phyloP scores from a whole-genome alignment of 1,284 basidiomycete genomes.

The Singerocomus rubriflavus region DNA sequence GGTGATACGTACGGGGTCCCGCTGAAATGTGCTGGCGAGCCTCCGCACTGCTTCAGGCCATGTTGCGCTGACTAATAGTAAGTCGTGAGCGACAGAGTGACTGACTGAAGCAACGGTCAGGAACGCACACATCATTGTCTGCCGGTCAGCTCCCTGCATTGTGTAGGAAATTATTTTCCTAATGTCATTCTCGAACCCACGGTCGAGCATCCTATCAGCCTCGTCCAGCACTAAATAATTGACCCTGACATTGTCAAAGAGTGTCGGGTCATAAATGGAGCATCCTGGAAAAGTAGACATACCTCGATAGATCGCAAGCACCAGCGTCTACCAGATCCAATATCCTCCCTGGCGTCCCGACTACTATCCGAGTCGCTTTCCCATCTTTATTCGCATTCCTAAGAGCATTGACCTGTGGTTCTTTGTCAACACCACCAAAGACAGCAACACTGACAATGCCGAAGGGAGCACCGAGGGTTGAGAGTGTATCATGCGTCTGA shows the following conservation, averaged over 20 bases:
- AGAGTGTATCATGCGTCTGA: conserved; percentile 89
- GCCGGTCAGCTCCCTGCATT: conserved; percentile 63
- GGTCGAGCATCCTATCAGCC: conserved; percentile 98
- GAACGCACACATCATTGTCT: conserved; percentile 88
- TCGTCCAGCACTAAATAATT: conserved; percentile 95
- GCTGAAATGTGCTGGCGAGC: conserved; percentile 89
- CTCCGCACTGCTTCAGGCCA: conserved; percentile 97
- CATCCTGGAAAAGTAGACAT: conserved; percentile 27
- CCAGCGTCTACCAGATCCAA: conserved; percentile 88
- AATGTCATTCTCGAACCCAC: conserved; percentile 99
- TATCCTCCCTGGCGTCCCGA: conserved; percentile 93
- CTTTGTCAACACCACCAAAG: conserved; percentile 91
- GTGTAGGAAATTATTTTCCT: conserved; percentile 84
- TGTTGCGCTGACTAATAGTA: conserved; percentile 82
- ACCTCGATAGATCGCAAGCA: conserved; percentile 77
- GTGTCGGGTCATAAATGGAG: neutral
- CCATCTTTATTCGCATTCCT: conserved; percentile 48
- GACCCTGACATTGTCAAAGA: conserved; percentile 50
- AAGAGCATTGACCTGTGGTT: conserved; percentile 69
- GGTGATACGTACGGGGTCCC: conserved; percentile 84
- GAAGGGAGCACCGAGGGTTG: conserved; percentile 73
- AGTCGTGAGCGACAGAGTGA: neutral
- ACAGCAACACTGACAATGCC: conserved; percentile 62
- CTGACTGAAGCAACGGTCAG: neutral
- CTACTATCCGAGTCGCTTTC: conserved; percentile 51